These are phyloP conservation scores for Lineolata rhizophorae DNA, from an alignment of 495 filamentous ascomycete species.

Conservation along the genomic window DNA sequence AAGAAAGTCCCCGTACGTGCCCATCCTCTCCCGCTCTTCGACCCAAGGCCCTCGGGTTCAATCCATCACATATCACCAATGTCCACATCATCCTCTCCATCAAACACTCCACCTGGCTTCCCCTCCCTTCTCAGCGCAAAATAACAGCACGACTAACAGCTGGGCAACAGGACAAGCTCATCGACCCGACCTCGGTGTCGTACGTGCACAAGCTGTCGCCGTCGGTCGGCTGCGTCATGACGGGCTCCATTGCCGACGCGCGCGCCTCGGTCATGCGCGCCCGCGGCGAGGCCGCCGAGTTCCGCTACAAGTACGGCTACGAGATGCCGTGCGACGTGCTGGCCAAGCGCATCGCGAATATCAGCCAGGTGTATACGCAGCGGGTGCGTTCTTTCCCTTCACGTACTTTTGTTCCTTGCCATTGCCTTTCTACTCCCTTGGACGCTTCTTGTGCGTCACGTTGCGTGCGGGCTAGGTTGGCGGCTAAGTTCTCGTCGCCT, in stretches of 20 bases:
- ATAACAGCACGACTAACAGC: no score
- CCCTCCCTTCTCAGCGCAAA: not conserved
- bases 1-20: slow-evolving; percentile 91
- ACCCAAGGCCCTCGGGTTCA: slow-evolving; percentile 1
- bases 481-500: not conserved
- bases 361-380: slow-evolving; percentile 98
- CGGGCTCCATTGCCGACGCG: slow-evolving; percentile 93
- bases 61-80: no score
- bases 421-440: not conserved
- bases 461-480: not conserved
- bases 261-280: slow-evolving; percentile 78
- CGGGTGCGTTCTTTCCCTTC: slow-evolving; percentile 32
- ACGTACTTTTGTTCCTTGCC: not conserved
- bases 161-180: slow-evolving; percentile 82
- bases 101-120: no score
- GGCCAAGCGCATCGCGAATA: slow-evolving; percentile 91
- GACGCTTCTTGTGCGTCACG: no score
- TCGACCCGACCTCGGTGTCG: slow-evolving; percentile 90
- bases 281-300: slow-evolving; percentile 87
- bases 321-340: slow-evolving; percentile 98
- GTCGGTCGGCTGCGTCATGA: slow-evolving; percentile 95
- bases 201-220: slow-evolving; percentile 94
- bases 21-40: no score
- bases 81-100: no score
- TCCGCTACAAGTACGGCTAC: slow-evolving; percentile 95